A percentile compares a stretch with the other conserved stretches of the same genome.
Conservation (phyloP, 441 rosid genomes). For the Euphorbia schlechtendalii region DNA sequence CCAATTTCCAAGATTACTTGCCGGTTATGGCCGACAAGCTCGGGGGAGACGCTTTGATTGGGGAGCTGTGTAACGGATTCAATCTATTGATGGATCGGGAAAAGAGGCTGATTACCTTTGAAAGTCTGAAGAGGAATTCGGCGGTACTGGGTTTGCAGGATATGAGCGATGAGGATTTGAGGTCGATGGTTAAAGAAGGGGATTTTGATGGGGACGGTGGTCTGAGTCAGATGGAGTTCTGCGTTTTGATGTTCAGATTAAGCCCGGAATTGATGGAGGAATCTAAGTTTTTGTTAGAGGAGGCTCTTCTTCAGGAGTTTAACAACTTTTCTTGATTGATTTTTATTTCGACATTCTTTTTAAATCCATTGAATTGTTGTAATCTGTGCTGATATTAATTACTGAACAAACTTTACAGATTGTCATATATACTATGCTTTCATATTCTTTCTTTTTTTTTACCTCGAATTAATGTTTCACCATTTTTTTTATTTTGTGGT, state of each 20-base stretch:
- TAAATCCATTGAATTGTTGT: no score
- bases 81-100: slow-evolving; percentile 45
- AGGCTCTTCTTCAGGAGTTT: not conserved
- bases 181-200: slow-evolving; percentile 35
- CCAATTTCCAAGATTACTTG: slow-evolving; percentile 37
- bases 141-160: slow-evolving; percentile 45
- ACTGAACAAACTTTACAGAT: not conserved
- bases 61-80: slow-evolving; percentile 56
- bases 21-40: slow-evolving; percentile 56
- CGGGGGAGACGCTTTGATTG: slow-evolving; percentile 52
- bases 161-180: slow-evolving; percentile 41
- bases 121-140: slow-evolving; percentile 47
- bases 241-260: slow-evolving; percentile 5
- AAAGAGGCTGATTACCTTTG: slow-evolving; percentile 43
- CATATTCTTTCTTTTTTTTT: no score
- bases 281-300: not conserved
- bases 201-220: slow-evolving; percentile 9
- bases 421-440: no score
- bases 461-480: no score
- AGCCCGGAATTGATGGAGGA: slow-evolving; percentile 5
- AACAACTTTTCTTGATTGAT: not conserved
- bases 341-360: not conserved
- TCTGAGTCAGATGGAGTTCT: slow-evolving; percentile 10
- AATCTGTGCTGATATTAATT: no score
- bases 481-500: no score